phyloP scores from a whole-genome alignment of 441 rosid species.

The Brassica balearica region DNA sequence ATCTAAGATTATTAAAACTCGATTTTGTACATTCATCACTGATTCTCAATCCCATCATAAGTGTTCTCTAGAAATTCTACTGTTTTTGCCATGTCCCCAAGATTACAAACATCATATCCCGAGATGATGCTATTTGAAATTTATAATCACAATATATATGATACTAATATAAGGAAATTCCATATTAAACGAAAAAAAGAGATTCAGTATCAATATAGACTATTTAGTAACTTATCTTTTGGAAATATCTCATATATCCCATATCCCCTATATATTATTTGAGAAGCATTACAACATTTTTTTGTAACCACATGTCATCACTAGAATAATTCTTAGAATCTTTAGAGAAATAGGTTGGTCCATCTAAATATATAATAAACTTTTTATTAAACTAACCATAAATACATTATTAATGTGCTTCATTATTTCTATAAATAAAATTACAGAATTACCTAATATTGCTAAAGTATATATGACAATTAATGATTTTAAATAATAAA shows the following conservation, averaged over 20 bases:
- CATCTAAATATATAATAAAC: no score
- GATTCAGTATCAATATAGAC: not conserved
- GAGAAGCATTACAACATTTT: no score
- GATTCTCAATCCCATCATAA: constrained; percentile 11
- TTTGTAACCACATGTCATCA: no score
- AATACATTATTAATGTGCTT: no score
- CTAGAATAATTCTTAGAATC: no score
- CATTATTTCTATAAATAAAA: no score
- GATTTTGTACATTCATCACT: constrained; percentile 34
- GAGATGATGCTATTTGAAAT: not conserved
- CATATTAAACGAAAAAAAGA: not conserved
- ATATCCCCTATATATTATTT: no score
- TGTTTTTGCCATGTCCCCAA: constrained; percentile 34
- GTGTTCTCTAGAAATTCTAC: constrained; percentile 32
- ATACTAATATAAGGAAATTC: constrained; percentile 13
- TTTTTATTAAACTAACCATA: no score
- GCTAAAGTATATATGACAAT: no score
- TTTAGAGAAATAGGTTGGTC: no score
- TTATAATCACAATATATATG: constrained; percentile 9
- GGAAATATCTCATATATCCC: not conserved
- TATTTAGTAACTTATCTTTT: not conserved
- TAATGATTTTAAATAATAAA: no score
- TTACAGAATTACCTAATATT: no score
- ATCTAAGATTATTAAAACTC: constrained; percentile 2
- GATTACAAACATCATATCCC: constrained; percentile 37